Percentiles rank a stretch among this genome's conserved stretches.
Evolutionary conservation across 176 grass and related monocot genomes (phyloP).

Genomic region (Carex myosuroides): DNA sequence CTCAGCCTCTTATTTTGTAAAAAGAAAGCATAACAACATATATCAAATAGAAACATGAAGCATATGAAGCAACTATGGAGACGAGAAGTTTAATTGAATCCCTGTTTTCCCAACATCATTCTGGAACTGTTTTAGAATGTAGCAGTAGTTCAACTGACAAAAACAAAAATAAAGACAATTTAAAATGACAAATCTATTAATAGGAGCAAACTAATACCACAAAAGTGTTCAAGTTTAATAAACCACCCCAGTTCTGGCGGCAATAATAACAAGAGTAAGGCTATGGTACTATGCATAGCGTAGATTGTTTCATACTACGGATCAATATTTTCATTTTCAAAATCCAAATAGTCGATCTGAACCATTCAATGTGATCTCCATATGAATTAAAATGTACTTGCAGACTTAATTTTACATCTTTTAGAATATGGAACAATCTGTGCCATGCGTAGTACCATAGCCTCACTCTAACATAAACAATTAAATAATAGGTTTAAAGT

Average conservation of each 20-base stretch:
- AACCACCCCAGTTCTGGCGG: background rate
- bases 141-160: conserved; percentile 82
- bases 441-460: too few species aligned
- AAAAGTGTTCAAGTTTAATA: background rate
- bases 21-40: background rate
- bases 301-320: too few species aligned
- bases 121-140: conserved; percentile 69
- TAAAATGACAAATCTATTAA: conserved; percentile 1
- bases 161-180: conserved; percentile 1
- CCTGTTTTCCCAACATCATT: conserved; percentile 72
- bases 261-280: too few species aligned
- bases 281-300: too few species aligned
- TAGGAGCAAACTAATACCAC: background rate
- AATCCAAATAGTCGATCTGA: too few species aligned
- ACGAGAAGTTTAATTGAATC: conserved; percentile 75
- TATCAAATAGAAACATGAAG: background rate
- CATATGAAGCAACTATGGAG: conserved; percentile 25
- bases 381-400: too few species aligned
- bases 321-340: too few species aligned
- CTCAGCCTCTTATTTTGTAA: background rate
- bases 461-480: background rate
- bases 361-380: too few species aligned
- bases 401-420: too few species aligned
- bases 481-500: background rate
- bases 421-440: too few species aligned